Percentiles rank a stretch among this genome's conserved stretches.
These are phyloP conservation scores for Neltuma alba DNA, from an alignment of 306 rosid genomes.

Conservation along the genomic window DNA sequence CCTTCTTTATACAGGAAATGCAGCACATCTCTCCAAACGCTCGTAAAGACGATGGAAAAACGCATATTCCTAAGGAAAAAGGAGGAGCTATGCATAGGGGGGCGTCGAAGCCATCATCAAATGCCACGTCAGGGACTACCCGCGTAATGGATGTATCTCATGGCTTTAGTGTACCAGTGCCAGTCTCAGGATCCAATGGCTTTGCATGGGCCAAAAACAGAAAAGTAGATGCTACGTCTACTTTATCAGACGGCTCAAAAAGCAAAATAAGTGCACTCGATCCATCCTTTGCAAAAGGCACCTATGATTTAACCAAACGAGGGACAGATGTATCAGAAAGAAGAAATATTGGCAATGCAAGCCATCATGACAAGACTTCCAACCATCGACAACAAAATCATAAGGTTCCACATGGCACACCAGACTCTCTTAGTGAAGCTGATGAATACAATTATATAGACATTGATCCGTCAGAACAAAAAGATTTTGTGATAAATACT, in stretches of 20 bases:
- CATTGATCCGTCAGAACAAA: constrained; percentile 29
- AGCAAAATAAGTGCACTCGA: constrained; percentile 86
- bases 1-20: constrained; percentile 49
- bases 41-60: constrained; percentile 40
- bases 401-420: constrained; percentile 18
- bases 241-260: constrained; percentile 73
- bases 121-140: constrained; percentile 59
- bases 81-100: constrained; percentile 49
- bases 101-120: constrained; percentile 45
- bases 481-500: constrained; percentile 28
- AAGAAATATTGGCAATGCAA: constrained; percentile 24
- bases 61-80: constrained; percentile 42
- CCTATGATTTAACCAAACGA: constrained; percentile 44
- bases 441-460: constrained; percentile 41
- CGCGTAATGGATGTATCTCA: constrained; percentile 34
- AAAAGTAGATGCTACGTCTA: constrained; percentile 57
- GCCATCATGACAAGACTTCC: constrained; percentile 22
- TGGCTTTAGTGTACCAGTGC: constrained; percentile 51
- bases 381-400: constrained; percentile 37
- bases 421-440: constrained; percentile 55
- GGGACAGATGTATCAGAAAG: constrained; percentile 40
- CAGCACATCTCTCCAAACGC: constrained; percentile 49
- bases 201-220: constrained; percentile 73
- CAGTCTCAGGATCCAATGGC: constrained; percentile 68
- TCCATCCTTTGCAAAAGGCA: constrained; percentile 69